A percentile compares a stretch with the other conserved stretches of the same genome.
These are phyloP conservation scores for Colletotrichum cordylinicola DNA, from an alignment of 2,329 filamentous ascomycete species.

Conservation along the genomic window DNA sequence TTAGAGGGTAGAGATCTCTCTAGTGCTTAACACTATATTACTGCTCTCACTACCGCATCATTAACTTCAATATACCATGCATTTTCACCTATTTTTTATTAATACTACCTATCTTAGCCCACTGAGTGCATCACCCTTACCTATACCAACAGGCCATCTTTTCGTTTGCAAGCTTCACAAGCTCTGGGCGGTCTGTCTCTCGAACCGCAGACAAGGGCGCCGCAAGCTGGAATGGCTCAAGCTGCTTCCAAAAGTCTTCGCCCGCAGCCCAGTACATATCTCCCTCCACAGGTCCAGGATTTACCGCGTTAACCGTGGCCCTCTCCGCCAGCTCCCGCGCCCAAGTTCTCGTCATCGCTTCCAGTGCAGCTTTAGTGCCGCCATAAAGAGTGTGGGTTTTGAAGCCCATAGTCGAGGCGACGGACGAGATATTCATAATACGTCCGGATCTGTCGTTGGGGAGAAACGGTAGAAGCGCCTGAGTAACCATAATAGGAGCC, in stretches of 20 bases:
- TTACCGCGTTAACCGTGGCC: constrained; percentile 61
- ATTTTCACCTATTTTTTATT: too few species aligned
- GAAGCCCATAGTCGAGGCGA: constrained; percentile 51
- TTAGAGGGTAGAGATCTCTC: too few species aligned
- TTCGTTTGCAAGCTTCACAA: constrained; percentile 17
- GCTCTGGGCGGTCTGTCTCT: constrained; percentile 13
- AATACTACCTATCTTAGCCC: too few species aligned
- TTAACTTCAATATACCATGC: too few species aligned
- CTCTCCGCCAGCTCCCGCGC: constrained; percentile 58
- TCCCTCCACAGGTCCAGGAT: constrained; percentile 59
- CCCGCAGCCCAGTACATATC: constrained; percentile 47
- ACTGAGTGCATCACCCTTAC: too few species aligned
- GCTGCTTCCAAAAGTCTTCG: background rate
- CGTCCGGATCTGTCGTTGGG: constrained; percentile 67
- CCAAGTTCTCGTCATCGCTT: constrained; percentile 65
- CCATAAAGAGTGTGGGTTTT: constrained; percentile 60
- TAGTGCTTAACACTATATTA: too few species aligned
- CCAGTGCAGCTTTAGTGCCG: constrained; percentile 61
- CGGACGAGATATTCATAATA: constrained; percentile 60
- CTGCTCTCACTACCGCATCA: too few species aligned
- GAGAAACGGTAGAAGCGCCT: constrained; percentile 73
- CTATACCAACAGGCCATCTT: too few species aligned
- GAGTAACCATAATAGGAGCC: constrained; percentile 77
- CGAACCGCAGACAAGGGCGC: background rate
- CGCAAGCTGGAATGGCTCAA: background rate